Base-by-base conservation (phyloP, 805 yeast species). In the Ogataea nakhonphanomensis region DNA sequence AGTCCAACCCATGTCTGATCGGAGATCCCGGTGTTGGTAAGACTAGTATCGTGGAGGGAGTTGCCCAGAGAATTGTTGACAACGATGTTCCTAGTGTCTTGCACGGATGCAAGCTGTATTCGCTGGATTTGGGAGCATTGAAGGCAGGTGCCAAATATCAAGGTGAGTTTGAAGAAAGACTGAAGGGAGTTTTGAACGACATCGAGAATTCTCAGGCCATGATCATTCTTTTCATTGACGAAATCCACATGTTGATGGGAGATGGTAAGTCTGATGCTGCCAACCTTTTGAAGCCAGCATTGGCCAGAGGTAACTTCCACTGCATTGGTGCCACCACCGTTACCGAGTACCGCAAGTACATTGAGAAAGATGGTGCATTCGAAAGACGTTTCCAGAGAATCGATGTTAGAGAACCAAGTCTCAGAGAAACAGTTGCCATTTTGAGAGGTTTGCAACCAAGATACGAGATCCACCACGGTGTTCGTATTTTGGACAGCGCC, bases 1-100 rank as follows among this genome's bases (percentile, higher is more conserved):
- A 93, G 67, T 90, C 97, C 6, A 93, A 93, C 61, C 96, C 98
- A 11, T 93, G 95, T 55, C 69, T 93, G 45, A 89, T 93, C 56
- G 99, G 99, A 73, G 99, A 93, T 58, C 96, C 99, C 30, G 99
- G 99, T 79, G 97, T 93, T 39, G 99, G 99, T 74, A 93, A 93
- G 69, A 93, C 99, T 27, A 86, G 95, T 23, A 91, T 93, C 54
- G 96, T 93, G 37, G 99, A 93, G 69, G 99, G 98, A 57, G 97
- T 93, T 41, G 98, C 99, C 9, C 98, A 91, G 66, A 77, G 99
- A 67, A 88, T 93, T 48, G 80, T 93, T 45, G 97, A 93, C 58
- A 86, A 86, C 49, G 99, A 93, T 65, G 96, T 93, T 11, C 99
- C 99, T 30, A 76, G 80, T 20, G 87, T 91, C 48, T 71, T 93